These are phyloP conservation scores for Fonsecaea monophora DNA, from an alignment of 2,329 filamentous ascomycete species.

Conservation along the genomic window DNA sequence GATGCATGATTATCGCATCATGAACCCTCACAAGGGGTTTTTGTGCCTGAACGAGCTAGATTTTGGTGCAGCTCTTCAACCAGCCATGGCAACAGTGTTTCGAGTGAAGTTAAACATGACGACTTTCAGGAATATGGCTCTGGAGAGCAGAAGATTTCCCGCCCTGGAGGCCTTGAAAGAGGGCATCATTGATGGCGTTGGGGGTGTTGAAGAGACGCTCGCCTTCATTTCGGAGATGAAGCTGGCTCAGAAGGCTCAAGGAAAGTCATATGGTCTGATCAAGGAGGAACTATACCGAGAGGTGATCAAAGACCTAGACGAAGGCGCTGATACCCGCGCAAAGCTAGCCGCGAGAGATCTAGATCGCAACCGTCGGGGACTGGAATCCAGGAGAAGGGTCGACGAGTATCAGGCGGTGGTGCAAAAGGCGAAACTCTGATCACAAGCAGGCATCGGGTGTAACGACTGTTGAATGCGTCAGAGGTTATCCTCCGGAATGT, in stretches of 20 bases:
- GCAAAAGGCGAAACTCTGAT: constrained; percentile 52
- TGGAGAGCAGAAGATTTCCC: constrained; percentile 75
- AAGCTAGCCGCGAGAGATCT: constrained; percentile 59
- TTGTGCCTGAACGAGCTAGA: constrained; percentile 82
- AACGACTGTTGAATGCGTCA: neutral
- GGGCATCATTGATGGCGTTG: constrained; percentile 72
- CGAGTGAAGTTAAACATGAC: constrained; percentile 67
- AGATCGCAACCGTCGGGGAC: constrained; percentile 49
- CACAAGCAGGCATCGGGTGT: neutral
- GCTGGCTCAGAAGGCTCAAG: constrained; percentile 67
- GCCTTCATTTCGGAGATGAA: constrained; percentile 65
- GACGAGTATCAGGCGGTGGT: constrained; percentile 58
- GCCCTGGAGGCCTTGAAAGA: constrained; percentile 68
- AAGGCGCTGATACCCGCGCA: constrained; percentile 53
- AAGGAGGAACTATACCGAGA: constrained; percentile 79
- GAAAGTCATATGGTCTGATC: constrained; percentile 71
- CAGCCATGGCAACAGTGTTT: constrained; percentile 78
- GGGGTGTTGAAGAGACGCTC: constrained; percentile 69
- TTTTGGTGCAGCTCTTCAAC: constrained; percentile 75
- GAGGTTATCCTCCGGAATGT: neutral
- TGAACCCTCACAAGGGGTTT: constrained; percentile 73
- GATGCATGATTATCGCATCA: constrained; percentile 83
- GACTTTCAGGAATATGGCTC: constrained; percentile 68
- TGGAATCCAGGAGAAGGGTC: constrained; percentile 56
- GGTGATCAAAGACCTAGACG: constrained; percentile 60